Evolutionary conservation across 1,284 basidiomycete genomes (phyloP), one percentile per base, ranked within the genome.

Genomic region (Ceratobasidium sp.): DNA sequence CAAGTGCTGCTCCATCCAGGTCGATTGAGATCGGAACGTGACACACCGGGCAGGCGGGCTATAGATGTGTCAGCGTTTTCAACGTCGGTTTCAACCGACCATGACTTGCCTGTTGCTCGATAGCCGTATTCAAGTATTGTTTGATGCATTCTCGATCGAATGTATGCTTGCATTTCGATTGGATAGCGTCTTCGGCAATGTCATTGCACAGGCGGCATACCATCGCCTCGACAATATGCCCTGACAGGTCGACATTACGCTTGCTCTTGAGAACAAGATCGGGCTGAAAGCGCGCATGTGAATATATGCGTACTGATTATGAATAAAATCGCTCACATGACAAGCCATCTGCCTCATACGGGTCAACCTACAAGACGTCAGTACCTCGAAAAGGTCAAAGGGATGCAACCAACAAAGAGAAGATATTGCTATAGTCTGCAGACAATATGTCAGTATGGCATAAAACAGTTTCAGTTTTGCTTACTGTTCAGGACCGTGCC

Each of bases 161-260:
- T 76, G 94, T 90, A 79, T 97, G 95, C 57, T 87, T 87, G 80
- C 97, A 99, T 76, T 90, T 92, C 34, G 94, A 91, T 77, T 94
- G 89, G 75, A 99, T 98, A 0, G 97, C 96, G 78, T 99, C 97
- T 81, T 99, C 97, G 0, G 95, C 97, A 67, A 97, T 87, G 76
- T 99, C 97, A 76, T 96, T 93, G 81, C 97, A 99, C n/a, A 99
- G 83, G 59, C 96, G 87, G 80, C 97, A 99, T 3, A 96, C 86
- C 0, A 91, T 91, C 6, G 89, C 89, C 79, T 94, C 92, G 23
- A 84, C 86, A 9, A 83, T 77, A 50, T 93, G 88, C 12, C 81
- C 79, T 2, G 83, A 77, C 77, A 92, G 91, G 53, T 84, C 84
- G 0, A 87, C 86, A 75, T 92, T 92, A 26, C 86, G 89, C 81